Conservation (phyloP, 2,329 filamentous ascomycete species). For the Sporothrix sp. region DNA sequence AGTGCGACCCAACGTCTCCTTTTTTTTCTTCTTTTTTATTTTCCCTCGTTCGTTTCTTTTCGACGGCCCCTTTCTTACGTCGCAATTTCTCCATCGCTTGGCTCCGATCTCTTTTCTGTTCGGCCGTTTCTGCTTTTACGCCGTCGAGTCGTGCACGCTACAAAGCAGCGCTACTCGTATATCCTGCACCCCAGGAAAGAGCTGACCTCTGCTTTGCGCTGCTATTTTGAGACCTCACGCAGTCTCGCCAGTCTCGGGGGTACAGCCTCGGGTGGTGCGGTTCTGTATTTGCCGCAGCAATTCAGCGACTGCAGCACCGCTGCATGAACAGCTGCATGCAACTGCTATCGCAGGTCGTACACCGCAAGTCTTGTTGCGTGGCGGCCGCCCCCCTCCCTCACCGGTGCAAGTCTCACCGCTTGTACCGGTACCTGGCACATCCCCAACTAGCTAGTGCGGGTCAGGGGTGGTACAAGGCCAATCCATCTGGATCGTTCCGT, state of each 20-base stretch:
- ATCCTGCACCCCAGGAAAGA: too few relatives aligned
- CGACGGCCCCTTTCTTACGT: too few relatives aligned
- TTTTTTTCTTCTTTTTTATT: slow-evolving; percentile 1
- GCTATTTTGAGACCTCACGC: slow-evolving; percentile 5
- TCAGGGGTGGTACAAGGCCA: slow-evolving; percentile 2
- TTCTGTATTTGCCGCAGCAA: slow-evolving; percentile 6
- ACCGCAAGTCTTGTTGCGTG: neutral
- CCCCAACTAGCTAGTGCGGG: slow-evolving; percentile 1
- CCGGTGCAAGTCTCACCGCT: too few relatives aligned
- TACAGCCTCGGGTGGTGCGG: neutral
- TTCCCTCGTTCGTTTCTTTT: too few relatives aligned
- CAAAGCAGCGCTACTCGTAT: too few relatives aligned
- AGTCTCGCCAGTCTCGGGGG: neutral
- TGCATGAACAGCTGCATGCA: too few relatives aligned
- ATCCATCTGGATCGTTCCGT: slow-evolving; percentile 6
- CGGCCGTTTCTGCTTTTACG: neutral
- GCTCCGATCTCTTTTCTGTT: neutral
- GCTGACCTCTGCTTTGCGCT: too few relatives aligned
- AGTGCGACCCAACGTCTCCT: slow-evolving; percentile 5
- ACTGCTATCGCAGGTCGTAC: too few relatives aligned
- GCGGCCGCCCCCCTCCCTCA: neutral
- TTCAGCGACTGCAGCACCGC: neutral
- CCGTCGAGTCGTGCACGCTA: neutral
- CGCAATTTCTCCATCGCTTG: slow-evolving; percentile 1
- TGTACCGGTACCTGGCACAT: slow-evolving; percentile 7